Conservation (phyloP, 2,329 filamentous ascomycete genomes). For the Elsinoe australis region DNA sequence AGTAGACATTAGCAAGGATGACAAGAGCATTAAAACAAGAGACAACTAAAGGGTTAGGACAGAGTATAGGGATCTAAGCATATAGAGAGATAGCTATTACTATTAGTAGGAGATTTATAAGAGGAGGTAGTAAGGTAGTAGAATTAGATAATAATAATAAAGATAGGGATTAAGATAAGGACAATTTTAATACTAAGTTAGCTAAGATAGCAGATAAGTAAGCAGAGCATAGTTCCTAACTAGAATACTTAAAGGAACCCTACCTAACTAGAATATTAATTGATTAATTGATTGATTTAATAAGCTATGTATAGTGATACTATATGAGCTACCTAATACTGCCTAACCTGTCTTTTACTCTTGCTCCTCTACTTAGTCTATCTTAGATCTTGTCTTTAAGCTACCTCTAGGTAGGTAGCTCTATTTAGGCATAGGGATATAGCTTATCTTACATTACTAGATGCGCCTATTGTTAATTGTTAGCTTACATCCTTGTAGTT, state of each 20-base stretch:
- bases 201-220: neutral
- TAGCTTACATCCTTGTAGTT: no score
- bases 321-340: no score
- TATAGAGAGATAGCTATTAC: neutral
- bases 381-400: no score
- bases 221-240: neutral
- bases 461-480: no score
- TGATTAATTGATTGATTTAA: no score
- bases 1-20: neutral
- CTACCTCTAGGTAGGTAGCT: no score
- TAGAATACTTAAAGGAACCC: neutral
- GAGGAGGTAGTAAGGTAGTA: neutral
- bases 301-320: no score
- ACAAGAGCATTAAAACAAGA: neutral
- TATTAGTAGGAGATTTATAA: neutral
- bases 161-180: neutral
- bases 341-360: no score
- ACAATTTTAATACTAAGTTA: neutral
- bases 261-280: no score
- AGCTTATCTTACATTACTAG: no score
- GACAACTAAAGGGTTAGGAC: neutral
- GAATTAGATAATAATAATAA: neutral
- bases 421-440: no score
- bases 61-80: neutral
- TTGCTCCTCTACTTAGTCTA: no score